phyloP scores from a whole-genome alignment of 108 stramenopile genomes.

The Fistulifera solaris region DNA sequence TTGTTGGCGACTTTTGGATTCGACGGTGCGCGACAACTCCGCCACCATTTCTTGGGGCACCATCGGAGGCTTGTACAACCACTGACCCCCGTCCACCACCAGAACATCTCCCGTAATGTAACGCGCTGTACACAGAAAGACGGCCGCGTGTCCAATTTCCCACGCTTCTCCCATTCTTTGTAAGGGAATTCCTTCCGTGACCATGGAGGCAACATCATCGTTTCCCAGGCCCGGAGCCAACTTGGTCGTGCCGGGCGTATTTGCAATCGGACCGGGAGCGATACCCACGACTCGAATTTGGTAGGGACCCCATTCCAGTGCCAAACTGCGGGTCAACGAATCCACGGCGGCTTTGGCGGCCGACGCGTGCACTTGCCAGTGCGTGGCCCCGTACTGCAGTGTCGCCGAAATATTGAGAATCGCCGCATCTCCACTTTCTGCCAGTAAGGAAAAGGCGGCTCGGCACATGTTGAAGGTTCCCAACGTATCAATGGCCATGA shows the following conservation, averaged over 20 bases:
- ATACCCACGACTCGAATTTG: conserved; percentile 86
- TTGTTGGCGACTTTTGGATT: conserved; percentile 51
- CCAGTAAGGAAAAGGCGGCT: conserved; percentile 66
- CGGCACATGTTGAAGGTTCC: conserved; percentile 89
- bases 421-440: conserved; percentile 23
- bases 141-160: conserved; percentile 81
- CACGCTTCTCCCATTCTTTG: conserved; percentile 63
- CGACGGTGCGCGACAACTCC: conserved; percentile 58
- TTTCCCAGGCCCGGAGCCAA: conserved; percentile 63
- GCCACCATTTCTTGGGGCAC: conserved; percentile 73
- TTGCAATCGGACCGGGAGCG: conserved; percentile 87
- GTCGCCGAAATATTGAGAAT: conserved; percentile 91
- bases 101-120: conserved; percentile 71
- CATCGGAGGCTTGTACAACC: conserved; percentile 67
- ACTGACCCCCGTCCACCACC: conserved; percentile 79
- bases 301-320: conserved; percentile 88
- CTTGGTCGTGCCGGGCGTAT: conserved; percentile 92
- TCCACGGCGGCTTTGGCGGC: conserved; percentile 92
- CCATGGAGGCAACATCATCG: conserved; percentile 26
- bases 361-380: conserved; percentile 87
- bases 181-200: conserved; percentile 56
- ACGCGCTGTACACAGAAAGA: conserved; percentile 54
- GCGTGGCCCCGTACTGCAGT: conserved; percentile 8
- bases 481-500: conserved; percentile 88
- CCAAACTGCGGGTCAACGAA: conserved; percentile 81